Evolutionary conservation across 768 basidiomycete species (phyloP), one percentile per base, ranked within the genome.

Genomic region (Chiua virens): DNA sequence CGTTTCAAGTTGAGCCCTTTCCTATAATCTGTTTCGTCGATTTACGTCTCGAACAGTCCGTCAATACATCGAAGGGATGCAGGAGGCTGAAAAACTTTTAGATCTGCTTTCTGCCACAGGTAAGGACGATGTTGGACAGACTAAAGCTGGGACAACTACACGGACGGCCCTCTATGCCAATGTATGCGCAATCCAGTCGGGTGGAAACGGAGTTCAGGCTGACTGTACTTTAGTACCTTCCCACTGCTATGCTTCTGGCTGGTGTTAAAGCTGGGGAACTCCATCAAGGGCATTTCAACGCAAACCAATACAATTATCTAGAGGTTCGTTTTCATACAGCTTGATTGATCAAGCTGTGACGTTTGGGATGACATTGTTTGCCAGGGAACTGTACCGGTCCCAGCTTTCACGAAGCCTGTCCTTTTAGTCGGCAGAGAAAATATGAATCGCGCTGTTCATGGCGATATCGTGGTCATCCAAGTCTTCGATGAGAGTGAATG

Each of bases 381-480:
- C 1, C 58, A 92, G 88, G 96, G 94, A 8, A 89, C 78, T 42
- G 93, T 97, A 17, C 76, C 82, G 4, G 86, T 89, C 0, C 82
- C 85, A 1, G 79, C 78, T 0, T 88, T 89, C 59, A 72, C 75
- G 27, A 92, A 89, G 63, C 86, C 91, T 0, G 77, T 98, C 9
- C 77, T 98, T 2, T 75, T 99, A 5, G 79, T 91, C 27, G 95
- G 95, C 0, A 78, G 94, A 25, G 87, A 94, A 68, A 86, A 92
- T 54, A 97, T 98, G 89, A 99, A 99, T 65, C 84, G 97, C 17
- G 86, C 94, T 0, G 90, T 98, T 10, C 80, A 96, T 30, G 95
- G 97, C 2, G 97, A 99, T 61, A 72, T 96, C 13, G 95, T 99
- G 0, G 92, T 85, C 0, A 84, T 99, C 10, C 86, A 98, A 66